These are phyloP conservation scores for Mallotus repandus DNA, from an alignment of 441 rosid species.

Conservation along the genomic window DNA sequence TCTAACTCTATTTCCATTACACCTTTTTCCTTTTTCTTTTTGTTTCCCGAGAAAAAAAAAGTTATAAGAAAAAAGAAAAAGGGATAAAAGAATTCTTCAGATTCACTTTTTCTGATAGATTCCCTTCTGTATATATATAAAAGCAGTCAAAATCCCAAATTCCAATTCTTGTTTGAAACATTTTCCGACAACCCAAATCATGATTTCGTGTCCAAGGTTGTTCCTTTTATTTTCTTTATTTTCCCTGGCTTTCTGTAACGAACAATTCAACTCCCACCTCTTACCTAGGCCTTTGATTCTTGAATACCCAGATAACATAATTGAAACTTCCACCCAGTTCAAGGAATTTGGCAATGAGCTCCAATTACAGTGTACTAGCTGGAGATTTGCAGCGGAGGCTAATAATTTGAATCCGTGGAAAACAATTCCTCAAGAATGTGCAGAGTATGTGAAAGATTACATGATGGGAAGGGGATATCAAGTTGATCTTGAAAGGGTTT, in stretches of 20 bases:
- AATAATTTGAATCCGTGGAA: constrained; percentile 83
- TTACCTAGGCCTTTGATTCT: constrained; percentile 63
- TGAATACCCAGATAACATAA: constrained; percentile 39
- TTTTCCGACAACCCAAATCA: not conserved
- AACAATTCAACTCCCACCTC: constrained; percentile 31
- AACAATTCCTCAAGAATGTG: constrained; percentile 70
- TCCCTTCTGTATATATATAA: constrained; percentile 16
- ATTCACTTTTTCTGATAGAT: constrained; percentile 11
- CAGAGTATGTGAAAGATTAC: constrained; percentile 63
- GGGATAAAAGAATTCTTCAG: not conserved
- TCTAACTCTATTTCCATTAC: not conserved
- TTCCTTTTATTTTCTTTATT: constrained; percentile 10
- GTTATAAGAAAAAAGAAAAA: no score
- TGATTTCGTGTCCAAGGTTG: not conserved
- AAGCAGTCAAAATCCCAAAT: not conserved
- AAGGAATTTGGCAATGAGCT: constrained; percentile 39
- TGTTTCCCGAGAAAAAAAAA: constrained; percentile 1
- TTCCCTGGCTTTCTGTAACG: constrained; percentile 6
- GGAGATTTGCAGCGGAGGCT: constrained; percentile 92
- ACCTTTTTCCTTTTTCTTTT: not conserved
- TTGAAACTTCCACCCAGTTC: constrained; percentile 26
- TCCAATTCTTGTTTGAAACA: no score
- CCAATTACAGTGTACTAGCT: constrained; percentile 62
- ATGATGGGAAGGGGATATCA: constrained; percentile 60
- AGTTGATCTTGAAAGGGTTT: constrained; percentile 64